phyloP scores from a whole-genome alignment of 495 filamentous ascomycete species.

The Pseudotulostoma volvatum region DNA sequence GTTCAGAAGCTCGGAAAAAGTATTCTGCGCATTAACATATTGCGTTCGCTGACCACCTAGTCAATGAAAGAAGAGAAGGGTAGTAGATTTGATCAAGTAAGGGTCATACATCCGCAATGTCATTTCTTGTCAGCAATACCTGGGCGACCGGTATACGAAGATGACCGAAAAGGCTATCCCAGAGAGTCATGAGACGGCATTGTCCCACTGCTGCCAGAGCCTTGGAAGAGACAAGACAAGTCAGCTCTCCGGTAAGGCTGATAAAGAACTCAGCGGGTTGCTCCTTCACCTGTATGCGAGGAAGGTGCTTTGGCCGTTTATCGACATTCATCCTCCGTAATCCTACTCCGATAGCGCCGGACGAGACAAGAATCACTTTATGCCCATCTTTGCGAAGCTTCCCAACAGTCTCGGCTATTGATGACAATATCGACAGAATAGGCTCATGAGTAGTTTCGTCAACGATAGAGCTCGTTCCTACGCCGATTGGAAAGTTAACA shows the following conservation, averaged over 20 bases:
- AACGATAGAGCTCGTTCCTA: constrained; percentile 95
- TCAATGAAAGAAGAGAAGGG: constrained; percentile 5
- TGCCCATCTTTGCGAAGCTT: constrained; percentile 79
- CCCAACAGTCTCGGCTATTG: constrained; percentile 85
- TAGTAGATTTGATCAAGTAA: background rate
- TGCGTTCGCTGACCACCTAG: constrained; percentile 49
- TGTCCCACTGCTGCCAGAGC: constrained; percentile 93
- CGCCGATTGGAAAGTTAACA: no score
- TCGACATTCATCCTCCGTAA: constrained; percentile 77
- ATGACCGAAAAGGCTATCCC: constrained; percentile 83
- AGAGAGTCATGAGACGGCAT: constrained; percentile 86
- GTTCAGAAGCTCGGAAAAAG: constrained; percentile 69
- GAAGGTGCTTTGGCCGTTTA: constrained; percentile 74
- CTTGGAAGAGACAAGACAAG: constrained; percentile 21
- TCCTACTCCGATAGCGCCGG: constrained; percentile 88
- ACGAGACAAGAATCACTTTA: constrained; percentile 86
- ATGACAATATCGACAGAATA: constrained; percentile 72
- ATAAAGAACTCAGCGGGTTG: background rate
- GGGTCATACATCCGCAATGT: constrained; percentile 73
- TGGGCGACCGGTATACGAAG: constrained; percentile 82
- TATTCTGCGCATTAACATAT: constrained; percentile 94
- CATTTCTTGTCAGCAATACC: constrained; percentile 86
- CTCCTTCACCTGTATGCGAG: constrained; percentile 56
- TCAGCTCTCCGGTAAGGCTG: constrained; percentile 2
- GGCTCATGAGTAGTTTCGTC: constrained; percentile 95